Conservation (phyloP, 1,139 yeast species). For the Taphrina wiesneri region DNA sequence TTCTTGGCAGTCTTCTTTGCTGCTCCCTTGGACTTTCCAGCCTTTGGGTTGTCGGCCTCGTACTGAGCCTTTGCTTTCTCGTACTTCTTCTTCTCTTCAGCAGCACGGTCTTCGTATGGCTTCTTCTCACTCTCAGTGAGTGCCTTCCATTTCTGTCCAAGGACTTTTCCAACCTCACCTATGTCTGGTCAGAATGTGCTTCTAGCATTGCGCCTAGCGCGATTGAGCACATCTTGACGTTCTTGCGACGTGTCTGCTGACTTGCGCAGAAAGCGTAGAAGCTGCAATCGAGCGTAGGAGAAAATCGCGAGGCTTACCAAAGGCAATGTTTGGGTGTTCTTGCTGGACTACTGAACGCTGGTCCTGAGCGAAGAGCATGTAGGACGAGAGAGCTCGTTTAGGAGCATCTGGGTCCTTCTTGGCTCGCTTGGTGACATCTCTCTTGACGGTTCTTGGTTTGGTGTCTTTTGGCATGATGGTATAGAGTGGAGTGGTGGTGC, state of each 20-base stretch:
- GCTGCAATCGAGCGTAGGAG: neutral
- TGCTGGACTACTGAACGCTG: conserved; percentile 92
- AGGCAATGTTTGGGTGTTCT: conserved; percentile 90
- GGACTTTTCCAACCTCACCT: conserved; percentile 76
- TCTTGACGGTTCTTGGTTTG: conserved; percentile 19
- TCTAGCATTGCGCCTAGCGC: neutral
- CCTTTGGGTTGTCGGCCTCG: conserved; percentile 47
- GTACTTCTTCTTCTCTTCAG: conserved; percentile 93
- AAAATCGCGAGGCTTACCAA: conserved; percentile 54
- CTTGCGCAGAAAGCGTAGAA: neutral
- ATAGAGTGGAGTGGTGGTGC: conserved; percentile 12
- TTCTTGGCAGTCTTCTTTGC: conserved; percentile 18
- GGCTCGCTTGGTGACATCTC: conserved; percentile 17
- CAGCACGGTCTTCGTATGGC: conserved; percentile 73
- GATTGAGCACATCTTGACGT: neutral
- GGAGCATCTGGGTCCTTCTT: conserved; percentile 90
- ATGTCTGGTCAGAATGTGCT: neutral
- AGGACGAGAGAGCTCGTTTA: conserved; percentile 95
- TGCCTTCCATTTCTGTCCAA: conserved; percentile 97
- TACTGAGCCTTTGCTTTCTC: conserved; percentile 94
- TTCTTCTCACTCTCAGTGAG: conserved; percentile 72
- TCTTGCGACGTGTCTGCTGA: neutral
- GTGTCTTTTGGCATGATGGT: conserved; percentile 23
- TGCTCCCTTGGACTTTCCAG: conserved; percentile 31
- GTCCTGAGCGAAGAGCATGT: conserved; percentile 98